Evolutionary conservation across 2,329 filamentous ascomycete genomes (phyloP), one percentile per base, ranked within the genome.

Genomic region (Calonectria multiphialidica): DNA sequence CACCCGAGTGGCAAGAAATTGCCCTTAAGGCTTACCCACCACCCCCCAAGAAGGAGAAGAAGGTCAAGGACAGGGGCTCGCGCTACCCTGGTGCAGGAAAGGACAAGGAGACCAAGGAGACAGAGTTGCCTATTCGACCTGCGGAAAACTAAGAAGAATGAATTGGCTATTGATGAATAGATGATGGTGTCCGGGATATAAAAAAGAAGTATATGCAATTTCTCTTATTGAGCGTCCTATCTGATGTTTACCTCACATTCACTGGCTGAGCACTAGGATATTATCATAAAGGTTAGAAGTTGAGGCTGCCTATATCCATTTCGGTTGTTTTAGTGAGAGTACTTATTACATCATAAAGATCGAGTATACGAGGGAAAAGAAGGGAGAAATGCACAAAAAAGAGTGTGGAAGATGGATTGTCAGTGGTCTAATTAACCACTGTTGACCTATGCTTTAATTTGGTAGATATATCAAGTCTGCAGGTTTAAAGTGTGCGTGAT

Each of bases 21-120:
- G 90, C 93, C 63, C 82, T 90, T 65, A 92, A 93, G 82, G 97
- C 96, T 35, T 99, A 98, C 89, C 97, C 97, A 21, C 91, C 91
- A 1, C 82, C 82, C 0, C 76, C 91, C 76, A 92, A 95, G 86
- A 94, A 95, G 85, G 91, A 90, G 78, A 93, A 94, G 87, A 94
- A 94, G 86, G 87, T 88, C 73, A 97, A 96, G 88, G 91, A 96
- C 79, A 92, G 93, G 84, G 94, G 94, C 1, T 89, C 90, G 1
- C 88, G 90, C 72, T 89, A 92, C 80, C 93, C 92, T 0, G 90
- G 89, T 25, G 53, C 53, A 8, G 33, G 21, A 3, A 40, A 59
- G n/a, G 12, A 23, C 33, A 57, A 57, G n/a, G 53, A 57, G n/a
- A 35, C 30, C 16, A 59, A 61, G n/a, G 33, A 59, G 35, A 42